Conservation (phyloP, 2,329 filamentous ascomycete genomes). For the Pezicula carpinea region DNA sequence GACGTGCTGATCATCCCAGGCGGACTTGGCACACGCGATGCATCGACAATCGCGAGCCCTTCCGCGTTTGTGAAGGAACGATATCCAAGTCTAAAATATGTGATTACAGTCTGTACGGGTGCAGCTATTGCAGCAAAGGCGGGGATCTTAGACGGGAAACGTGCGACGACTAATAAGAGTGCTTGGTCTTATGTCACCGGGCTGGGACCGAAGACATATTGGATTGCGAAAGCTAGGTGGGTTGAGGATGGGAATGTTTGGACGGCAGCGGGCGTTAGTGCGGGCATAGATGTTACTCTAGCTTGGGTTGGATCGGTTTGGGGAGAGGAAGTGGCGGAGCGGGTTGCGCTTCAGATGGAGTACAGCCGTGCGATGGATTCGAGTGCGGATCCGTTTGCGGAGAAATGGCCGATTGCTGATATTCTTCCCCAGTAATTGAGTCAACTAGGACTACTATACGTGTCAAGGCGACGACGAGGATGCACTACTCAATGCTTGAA, state of each 20-base stretch:
- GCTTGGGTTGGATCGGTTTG: neutral
- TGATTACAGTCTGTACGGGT: slow-evolving; percentile 65
- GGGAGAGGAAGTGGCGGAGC: neutral
- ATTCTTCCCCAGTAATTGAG: neutral
- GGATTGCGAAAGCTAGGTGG: slow-evolving; percentile 59
- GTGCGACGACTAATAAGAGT: slow-evolving; percentile 63
- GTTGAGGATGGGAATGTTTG: slow-evolving; percentile 62
- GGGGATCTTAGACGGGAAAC: slow-evolving; percentile 53
- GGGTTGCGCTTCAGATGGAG: neutral
- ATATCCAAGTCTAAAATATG: slow-evolving; percentile 44
- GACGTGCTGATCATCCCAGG: slow-evolving; percentile 65
- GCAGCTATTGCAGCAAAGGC: slow-evolving; percentile 50
- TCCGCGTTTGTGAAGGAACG: neutral
- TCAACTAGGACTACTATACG: no score
- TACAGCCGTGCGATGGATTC: neutral
- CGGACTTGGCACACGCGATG: slow-evolving; percentile 44
- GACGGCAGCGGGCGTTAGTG: slow-evolving; percentile 58
- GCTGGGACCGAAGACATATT: slow-evolving; percentile 47
- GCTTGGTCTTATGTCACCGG: slow-evolving; percentile 44
- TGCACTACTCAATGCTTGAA: no score
- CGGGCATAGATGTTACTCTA: slow-evolving; percentile 34
- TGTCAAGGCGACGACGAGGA: no score
- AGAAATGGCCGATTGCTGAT: neutral
- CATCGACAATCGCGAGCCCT: neutral
- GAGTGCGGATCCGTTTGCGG: neutral